Evolutionary conservation across 805 yeast species (phyloP).

Genomic region (Helenozyma rhizophorensis): DNA sequence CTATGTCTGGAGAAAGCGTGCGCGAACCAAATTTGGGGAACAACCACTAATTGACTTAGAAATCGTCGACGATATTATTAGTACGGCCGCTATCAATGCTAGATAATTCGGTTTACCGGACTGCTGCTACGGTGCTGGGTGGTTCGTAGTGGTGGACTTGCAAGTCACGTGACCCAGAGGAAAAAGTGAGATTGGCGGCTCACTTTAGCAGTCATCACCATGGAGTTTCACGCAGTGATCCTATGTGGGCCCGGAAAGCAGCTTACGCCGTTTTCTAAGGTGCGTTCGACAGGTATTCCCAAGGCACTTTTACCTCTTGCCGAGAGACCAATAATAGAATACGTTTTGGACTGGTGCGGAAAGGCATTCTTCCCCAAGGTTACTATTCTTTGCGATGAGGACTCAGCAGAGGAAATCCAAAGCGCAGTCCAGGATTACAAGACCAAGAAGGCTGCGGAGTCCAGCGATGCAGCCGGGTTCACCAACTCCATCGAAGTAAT

Average conservation of each 20-base stretch:
- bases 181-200: too few relatives aligned
- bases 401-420: slow-evolving; percentile 43
- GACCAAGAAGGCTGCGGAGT: slow-evolving; percentile 26
- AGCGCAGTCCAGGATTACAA: slow-evolving; percentile 47
- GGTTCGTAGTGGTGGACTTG: neutral
- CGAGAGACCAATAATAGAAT: slow-evolving; percentile 81
- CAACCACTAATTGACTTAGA: too few relatives aligned
- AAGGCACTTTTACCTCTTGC: slow-evolving; percentile 90
- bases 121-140: neutral
- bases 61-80: too few relatives aligned
- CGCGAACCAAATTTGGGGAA: too few relatives aligned
- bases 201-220: slow-evolving; percentile 31
- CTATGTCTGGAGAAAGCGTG: too few relatives aligned
- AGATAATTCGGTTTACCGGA: too few relatives aligned
- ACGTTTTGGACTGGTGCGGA: slow-evolving; percentile 91
- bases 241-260: slow-evolving; percentile 82
- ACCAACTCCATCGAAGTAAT: slow-evolving; percentile 21
- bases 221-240: slow-evolving; percentile 92
- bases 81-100: too few relatives aligned
- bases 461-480: slow-evolving; percentile 12
- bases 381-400: slow-evolving; percentile 55
- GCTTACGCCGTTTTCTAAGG: slow-evolving; percentile 67
- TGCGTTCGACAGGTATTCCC: slow-evolving; percentile 59
- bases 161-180: slow-evolving; percentile 1
- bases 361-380: slow-evolving; percentile 71